These are phyloP conservation scores for Odontarrhena argentea DNA, from an alignment of 345 rosid species.

Conservation along the genomic window DNA sequence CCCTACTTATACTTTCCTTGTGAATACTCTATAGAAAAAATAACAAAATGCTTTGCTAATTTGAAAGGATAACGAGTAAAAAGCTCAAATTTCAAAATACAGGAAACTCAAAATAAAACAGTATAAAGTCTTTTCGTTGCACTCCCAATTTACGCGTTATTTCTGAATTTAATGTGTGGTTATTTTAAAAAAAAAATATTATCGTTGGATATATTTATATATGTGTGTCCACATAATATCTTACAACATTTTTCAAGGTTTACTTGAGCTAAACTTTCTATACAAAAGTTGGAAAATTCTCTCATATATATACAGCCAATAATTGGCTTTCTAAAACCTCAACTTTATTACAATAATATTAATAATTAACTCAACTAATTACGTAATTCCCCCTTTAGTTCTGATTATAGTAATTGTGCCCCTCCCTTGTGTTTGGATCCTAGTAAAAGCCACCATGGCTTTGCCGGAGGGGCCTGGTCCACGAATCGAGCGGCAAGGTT, in stretches of 20 bases:
- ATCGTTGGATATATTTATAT: too few relatives aligned
- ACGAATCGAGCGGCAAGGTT: slow-evolving; percentile 61
- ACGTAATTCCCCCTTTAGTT: slow-evolving; percentile 68
- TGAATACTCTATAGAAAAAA: slow-evolving; percentile 20
- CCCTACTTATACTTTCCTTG: not conserved
- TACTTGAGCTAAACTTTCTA: slow-evolving; percentile 16
- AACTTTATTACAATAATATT: slow-evolving; percentile 17
- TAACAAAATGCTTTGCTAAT: slow-evolving; percentile 6
- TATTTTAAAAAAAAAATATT: too few relatives aligned
- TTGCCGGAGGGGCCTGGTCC: slow-evolving; percentile 94
- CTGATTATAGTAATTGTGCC: slow-evolving; percentile 97
- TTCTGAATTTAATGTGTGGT: too few relatives aligned
- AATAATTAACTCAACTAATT: slow-evolving; percentile 9
- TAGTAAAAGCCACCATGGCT: slow-evolving; percentile 89
- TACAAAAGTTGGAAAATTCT: slow-evolving; percentile 33
- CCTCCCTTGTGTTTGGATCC: slow-evolving; percentile 88
- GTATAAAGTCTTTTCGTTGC: not conserved
- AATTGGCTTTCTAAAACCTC: slow-evolving; percentile 33
- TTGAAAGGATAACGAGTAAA: not conserved
- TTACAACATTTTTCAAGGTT: slow-evolving; percentile 28
- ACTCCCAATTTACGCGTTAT: too few relatives aligned
- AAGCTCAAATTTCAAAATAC: slow-evolving; percentile 11
- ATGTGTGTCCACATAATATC: not conserved
- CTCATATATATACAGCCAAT: slow-evolving; percentile 18
- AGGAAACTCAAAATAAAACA: slow-evolving; percentile 23